phyloP scores from a whole-genome alignment of 169 alveolate genomes.

The Plasmodium cynomolgi region DNA sequence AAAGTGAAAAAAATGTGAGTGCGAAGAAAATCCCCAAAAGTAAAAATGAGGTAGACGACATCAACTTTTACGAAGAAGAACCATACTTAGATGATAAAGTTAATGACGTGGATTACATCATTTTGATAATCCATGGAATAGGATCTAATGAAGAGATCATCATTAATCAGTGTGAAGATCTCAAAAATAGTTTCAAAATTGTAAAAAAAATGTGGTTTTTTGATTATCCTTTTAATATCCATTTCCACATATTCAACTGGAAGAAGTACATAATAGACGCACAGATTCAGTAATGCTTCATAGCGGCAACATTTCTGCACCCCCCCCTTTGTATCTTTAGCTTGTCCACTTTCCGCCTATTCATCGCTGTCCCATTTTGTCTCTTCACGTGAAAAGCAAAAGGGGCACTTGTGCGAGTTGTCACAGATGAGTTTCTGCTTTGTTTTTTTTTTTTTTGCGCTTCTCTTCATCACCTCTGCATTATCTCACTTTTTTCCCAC shows the following conservation, averaged over 20 bases:
- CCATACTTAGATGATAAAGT: slow-evolving; percentile 64
- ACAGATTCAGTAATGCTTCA: slow-evolving; percentile 79
- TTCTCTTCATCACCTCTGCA: not conserved
- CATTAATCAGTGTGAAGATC: slow-evolving; percentile 79
- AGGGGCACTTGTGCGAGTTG: not conserved
- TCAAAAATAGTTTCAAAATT: slow-evolving; percentile 77
- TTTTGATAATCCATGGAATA: slow-evolving; percentile 84
- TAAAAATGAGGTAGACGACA: slow-evolving; percentile 29
- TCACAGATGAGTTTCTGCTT: not conserved
- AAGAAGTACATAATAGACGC: slow-evolving; percentile 85
- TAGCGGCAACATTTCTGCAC: not conserved
- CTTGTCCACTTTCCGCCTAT: not conserved
- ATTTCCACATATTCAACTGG: slow-evolving; percentile 82
- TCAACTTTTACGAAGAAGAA: slow-evolving; percentile 71
- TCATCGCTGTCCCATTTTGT: not conserved
- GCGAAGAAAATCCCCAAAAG: slow-evolving; percentile 5
- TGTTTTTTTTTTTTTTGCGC: not conserved
- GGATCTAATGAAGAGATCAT: slow-evolving; percentile 79
- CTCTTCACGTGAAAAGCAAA: not conserved
- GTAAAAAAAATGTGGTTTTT: slow-evolving; percentile 84
- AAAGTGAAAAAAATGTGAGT: slow-evolving; percentile 10
- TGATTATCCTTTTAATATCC: slow-evolving; percentile 78
- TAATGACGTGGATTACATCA: slow-evolving; percentile 77
- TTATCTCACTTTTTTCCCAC: not conserved
- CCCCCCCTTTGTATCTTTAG: not conserved